Conservation (phyloP, 169 alveolate species). For the Plasmodium fragile region DNA sequence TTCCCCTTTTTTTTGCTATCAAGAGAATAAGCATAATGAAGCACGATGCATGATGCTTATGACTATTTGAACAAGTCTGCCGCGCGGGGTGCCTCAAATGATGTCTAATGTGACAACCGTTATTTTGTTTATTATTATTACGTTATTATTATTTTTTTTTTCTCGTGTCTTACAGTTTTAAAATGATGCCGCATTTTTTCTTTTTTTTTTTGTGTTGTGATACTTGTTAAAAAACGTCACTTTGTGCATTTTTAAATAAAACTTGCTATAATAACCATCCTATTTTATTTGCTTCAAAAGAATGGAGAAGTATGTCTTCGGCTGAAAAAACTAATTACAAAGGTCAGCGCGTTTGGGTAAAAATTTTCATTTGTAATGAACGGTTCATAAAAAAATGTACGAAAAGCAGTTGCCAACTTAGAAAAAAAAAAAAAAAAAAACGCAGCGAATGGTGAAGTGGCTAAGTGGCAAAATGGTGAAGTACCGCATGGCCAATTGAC, state of each 20-base stretch:
- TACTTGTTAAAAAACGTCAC: background rate
- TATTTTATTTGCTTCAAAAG: background rate
- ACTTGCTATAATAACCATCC: background rate
- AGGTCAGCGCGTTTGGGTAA: background rate
- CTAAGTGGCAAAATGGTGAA: background rate
- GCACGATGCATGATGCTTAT: background rate
- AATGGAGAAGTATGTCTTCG: background rate
- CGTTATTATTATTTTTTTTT: background rate
- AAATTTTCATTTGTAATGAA: slow-evolving; percentile 24
- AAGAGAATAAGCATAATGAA: background rate
- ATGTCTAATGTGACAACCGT: background rate
- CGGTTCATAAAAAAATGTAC: slow-evolving; percentile 9
- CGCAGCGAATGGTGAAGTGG: background rate
- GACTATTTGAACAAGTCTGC: background rate
- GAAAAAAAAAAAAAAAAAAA: slow-evolving; percentile 14
- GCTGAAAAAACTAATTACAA: background rate
- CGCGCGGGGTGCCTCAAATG: background rate
- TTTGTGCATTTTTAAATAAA: background rate
- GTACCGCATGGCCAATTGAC: background rate
- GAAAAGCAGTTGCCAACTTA: slow-evolving; percentile 11
- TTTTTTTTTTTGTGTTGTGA: background rate
- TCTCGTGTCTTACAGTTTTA: background rate
- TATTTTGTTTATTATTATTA: background rate
- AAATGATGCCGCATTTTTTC: background rate
- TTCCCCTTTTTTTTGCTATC: background rate